These are phyloP conservation scores for Ophiostoma sp. DNA, from an alignment of 2,329 filamentous ascomycete genomes.

Conservation along the genomic window DNA sequence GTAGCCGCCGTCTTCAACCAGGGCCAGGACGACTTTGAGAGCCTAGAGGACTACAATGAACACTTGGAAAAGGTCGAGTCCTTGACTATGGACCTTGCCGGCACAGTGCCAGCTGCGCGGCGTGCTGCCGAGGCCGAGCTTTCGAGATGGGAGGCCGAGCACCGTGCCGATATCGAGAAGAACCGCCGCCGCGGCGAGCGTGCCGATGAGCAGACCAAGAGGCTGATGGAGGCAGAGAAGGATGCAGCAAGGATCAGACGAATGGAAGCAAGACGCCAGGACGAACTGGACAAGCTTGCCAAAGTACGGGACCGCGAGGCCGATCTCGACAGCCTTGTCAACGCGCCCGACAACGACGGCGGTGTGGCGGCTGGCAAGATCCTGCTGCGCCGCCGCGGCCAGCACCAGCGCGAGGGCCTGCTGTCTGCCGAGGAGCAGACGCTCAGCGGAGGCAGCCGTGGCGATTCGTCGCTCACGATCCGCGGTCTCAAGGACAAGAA, in stretches of 20 bases:
- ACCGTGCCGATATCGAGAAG: constrained; percentile 62
- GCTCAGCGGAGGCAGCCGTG: constrained; percentile 28
- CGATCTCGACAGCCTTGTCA: constrained; percentile 65
- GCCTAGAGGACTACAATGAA: constrained; percentile 78
- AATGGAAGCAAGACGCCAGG: constrained; percentile 59
- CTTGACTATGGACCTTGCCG: constrained; percentile 81
- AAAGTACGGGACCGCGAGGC: constrained; percentile 60
- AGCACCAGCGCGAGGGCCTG: constrained; percentile 37
- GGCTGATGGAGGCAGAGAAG: constrained; percentile 58
- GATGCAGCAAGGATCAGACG: constrained; percentile 61
- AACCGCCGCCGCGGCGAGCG: constrained; percentile 49
- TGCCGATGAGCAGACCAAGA: constrained; percentile 49
- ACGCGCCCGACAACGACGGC: constrained; percentile 44
- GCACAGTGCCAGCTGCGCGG: constrained; percentile 48
- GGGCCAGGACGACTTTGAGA: constrained; percentile 84
- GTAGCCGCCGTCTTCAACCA: constrained; percentile 82
- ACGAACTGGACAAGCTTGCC: constrained; percentile 63
- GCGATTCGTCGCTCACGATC: constrained; percentile 52
- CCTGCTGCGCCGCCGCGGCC: constrained; percentile 67
- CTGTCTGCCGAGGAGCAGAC: constrained; percentile 40
- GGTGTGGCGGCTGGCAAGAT: constrained; percentile 50
- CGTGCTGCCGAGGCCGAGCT: constrained; percentile 44
- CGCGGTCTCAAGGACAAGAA: constrained; percentile 69
- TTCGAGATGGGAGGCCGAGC: constrained; percentile 66
- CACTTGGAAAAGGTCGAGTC: constrained; percentile 91